Conservation (phyloP, 2,329 filamentous ascomycete species). For the Apiospora arundinis region DNA sequence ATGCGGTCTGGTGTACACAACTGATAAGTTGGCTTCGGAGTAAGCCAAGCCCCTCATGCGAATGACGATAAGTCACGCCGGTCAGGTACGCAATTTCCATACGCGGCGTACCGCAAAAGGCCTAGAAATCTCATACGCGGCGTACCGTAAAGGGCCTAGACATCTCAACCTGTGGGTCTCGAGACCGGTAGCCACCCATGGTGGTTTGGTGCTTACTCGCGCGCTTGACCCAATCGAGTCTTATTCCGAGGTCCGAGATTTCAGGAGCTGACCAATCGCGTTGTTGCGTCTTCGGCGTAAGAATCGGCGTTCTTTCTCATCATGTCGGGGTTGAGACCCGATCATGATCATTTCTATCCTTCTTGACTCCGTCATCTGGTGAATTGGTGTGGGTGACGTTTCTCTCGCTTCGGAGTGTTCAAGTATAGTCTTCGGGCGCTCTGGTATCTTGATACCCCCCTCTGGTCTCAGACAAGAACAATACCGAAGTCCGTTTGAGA, state of each 20-base stretch:
- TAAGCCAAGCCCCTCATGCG: background rate
- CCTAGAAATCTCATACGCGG: background rate
- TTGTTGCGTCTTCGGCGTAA: background rate
- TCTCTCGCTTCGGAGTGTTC: background rate
- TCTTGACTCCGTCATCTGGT: background rate
- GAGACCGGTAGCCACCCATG: background rate
- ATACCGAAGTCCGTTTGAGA: background rate
- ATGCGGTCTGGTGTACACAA: background rate
- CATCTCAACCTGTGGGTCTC: background rate
- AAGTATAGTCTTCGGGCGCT: background rate
- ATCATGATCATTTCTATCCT: background rate
- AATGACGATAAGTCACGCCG: background rate
- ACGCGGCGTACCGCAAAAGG: background rate
- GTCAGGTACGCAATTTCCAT: background rate
- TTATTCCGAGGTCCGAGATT: background rate
- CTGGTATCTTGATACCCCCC: background rate
- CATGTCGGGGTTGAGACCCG: background rate
- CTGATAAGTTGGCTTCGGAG: background rate
- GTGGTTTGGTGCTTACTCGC: background rate
- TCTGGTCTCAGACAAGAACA: background rate
- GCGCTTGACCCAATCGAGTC: slow-evolving; percentile 1
- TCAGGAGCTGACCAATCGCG: background rate
- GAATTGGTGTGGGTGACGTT: background rate
- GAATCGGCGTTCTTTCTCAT: background rate
- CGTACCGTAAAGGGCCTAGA: background rate